phyloP scores from a whole-genome alignment of 495 filamentous ascomycete genomes.

The Aspergillus sclerotiicarbonarius region DNA sequence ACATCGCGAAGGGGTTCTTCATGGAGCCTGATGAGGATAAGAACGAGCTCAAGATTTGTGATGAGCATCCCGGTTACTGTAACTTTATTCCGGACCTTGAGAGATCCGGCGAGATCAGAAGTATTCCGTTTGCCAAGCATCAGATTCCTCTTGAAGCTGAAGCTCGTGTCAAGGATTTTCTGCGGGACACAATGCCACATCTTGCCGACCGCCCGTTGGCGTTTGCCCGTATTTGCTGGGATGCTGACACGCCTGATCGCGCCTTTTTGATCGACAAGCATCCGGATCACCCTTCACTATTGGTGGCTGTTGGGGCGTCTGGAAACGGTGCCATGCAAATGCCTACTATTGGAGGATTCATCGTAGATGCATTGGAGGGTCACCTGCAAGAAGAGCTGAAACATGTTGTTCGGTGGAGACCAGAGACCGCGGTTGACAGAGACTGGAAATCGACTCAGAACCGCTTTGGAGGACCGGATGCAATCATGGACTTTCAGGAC shows the following conservation, averaged over 20 bases:
- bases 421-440: slow-evolving; percentile 43
- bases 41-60: slow-evolving; percentile 53
- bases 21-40: slow-evolving; percentile 54
- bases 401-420: slow-evolving; percentile 49
- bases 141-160: slow-evolving; percentile 50
- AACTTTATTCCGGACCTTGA: slow-evolving; percentile 35
- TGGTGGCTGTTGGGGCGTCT: slow-evolving; percentile 51
- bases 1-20: slow-evolving; percentile 53
- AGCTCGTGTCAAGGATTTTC: slow-evolving; percentile 37
- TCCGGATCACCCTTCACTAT: slow-evolving; percentile 36
- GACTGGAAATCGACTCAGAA: slow-evolving; percentile 51
- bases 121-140: slow-evolving; percentile 45
- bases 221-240: slow-evolving; percentile 55
- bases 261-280: slow-evolving; percentile 49
- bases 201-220: slow-evolving; percentile 44
- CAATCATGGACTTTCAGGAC: slow-evolving; percentile 48
- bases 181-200: slow-evolving; percentile 51
- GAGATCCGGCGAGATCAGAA: slow-evolving; percentile 23
- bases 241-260: slow-evolving; percentile 52
- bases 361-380: slow-evolving; percentile 47
- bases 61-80: slow-evolving; percentile 56
- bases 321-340: slow-evolving; percentile 53
- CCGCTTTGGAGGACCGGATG: slow-evolving; percentile 43
- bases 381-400: slow-evolving; percentile 36
- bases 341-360: slow-evolving; percentile 47